These are phyloP conservation scores for Crithidia brevicula DNA, from an alignment of 208 protist genomes.

Conservation along the genomic window DNA sequence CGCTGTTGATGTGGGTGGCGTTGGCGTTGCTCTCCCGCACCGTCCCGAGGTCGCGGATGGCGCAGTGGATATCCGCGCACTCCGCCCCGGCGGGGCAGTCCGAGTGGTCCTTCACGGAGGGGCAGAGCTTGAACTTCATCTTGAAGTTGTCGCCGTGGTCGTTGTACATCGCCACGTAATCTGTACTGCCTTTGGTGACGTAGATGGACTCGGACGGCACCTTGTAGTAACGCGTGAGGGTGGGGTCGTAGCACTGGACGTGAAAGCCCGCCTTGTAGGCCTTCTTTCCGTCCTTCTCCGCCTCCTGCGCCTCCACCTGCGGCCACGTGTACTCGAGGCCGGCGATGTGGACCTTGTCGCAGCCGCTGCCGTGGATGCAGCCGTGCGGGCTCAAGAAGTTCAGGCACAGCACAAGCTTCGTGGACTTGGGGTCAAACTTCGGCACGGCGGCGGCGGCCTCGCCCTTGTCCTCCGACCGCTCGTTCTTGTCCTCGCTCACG, in stretches of 20 bases:
- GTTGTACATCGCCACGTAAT: slow-evolving; percentile 85
- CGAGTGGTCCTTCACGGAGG: slow-evolving; percentile 15
- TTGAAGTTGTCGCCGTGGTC: slow-evolving; percentile 89
- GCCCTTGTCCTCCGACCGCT: slow-evolving; percentile 24
- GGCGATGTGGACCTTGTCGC: slow-evolving; percentile 78
- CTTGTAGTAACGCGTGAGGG: slow-evolving; percentile 72
- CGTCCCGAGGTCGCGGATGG: slow-evolving; percentile 44
- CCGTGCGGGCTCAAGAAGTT: slow-evolving; percentile 51
- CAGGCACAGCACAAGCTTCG: slow-evolving; percentile 53
- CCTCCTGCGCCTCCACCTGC: slow-evolving; percentile 45
- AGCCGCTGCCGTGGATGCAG: slow-evolving; percentile 66
- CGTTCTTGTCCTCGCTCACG: slow-evolving; percentile 20
- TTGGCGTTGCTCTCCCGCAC: slow-evolving; percentile 42
- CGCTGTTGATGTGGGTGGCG: slow-evolving; percentile 72
- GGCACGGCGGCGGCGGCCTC: slow-evolving; percentile 11
- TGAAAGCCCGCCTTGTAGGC: slow-evolving; percentile 63
- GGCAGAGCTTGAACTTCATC: slow-evolving; percentile 75
- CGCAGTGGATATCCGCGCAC: slow-evolving; percentile 68
- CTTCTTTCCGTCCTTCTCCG: slow-evolving; percentile 28
- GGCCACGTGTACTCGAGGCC: slow-evolving; percentile 78
- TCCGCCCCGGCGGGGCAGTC: slow-evolving; percentile 32
- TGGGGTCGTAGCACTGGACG: slow-evolving; percentile 75
- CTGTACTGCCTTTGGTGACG: slow-evolving; percentile 57
- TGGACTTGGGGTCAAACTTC: slow-evolving; percentile 35
- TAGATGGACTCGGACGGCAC: slow-evolving; percentile 72